Evolutionary conservation across 2,329 filamentous ascomycete species (phyloP), one percentile per base, ranked within the genome.

Genomic region (Exophiala sp.): DNA sequence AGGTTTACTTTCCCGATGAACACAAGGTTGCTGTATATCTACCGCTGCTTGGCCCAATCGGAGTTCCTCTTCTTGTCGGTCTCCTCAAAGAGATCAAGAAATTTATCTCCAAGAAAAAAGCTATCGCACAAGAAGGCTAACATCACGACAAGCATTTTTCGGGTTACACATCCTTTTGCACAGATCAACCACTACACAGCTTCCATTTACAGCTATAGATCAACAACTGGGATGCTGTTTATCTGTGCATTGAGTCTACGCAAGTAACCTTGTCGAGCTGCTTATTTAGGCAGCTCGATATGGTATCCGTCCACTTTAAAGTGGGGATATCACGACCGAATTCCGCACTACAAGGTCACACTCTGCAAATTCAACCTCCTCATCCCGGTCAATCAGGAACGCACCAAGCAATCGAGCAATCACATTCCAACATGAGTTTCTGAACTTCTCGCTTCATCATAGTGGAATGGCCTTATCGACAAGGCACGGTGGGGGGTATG

Each of bases 1-100:
- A 97, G 73, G 86, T 97, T 2, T 99, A 97, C 71, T 99, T 99
- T 70, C 94, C 94, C 0, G 94, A 99, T 66, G 94, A 99, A 74
- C 94, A 99, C 71, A 99, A 97, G 72, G 83, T 99, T 20, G 94
- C 94, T 0, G 94, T 99, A 1, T 99, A 99, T 69, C 73, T 99
- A 64, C 94, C 94, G 1, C 74, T 99, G 9, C 74, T 99, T 38
- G 94, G 94, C 0, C 94, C 94, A 0, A 85, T 97, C 38, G 91
- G 89, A 3, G 92, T 97, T 10, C 94, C 94, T 35, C 73, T 99
- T 46, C 69, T 96, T 5, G 88, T 96, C 81, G 87, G 88, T 3
- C 75, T 89, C 24, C 62, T 96, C 41, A 95, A 91, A 65, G 91
- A 97, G 75, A 44, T 94, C 14, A 89, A 84, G 72, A 81, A 78